Base-by-base conservation (phyloP, 345 rosid species). In the Chamaenerion angustifolium region DNA sequence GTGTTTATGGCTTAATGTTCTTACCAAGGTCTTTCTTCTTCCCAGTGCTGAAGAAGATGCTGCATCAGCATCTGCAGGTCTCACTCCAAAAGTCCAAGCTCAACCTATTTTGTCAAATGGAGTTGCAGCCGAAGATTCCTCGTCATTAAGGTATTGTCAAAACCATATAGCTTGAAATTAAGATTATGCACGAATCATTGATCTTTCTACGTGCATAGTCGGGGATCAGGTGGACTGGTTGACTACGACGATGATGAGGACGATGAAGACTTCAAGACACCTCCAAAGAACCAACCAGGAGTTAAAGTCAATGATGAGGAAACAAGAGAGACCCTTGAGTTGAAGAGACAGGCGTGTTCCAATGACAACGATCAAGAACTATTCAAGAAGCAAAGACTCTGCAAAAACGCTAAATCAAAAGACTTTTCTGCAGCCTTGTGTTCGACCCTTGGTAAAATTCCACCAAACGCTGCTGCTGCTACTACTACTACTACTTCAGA, bases 241-340 rank as follows among this genome's bases (percentile, higher is more conserved):
- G 99, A 93, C 67, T 93, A 93, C 45, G 99, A 85, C 9, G 95
- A 88, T n/a, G 99, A 92, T 27, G 95, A 86, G 40, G 98, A 88
- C 44, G 99, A 93, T n/a, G 92, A 81, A 57, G 92, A 82, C 58
- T 85, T 80, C 63, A 80, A 69, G 56, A 95, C 97, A n/a, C 95
- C 97, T 44, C 95, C 88, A 6, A 70, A 65, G 73, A 88, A 78
- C 74, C 88, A 76, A 54, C 57, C 68, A 11, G 94, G 71, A 65
- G 58, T 54, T 14, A 61, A 64, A 1, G 83, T 79, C 56, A 95
- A 80, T 12, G 98, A 88, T 61, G 80, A 70, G 62, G 95, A 80
- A 60, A 63, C 61, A 54, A 61, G 81, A 67, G 94, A 74, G 66
- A 54, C 74, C 10, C 65, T 77, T 18, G 60, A 75, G 57, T 72